Percentiles rank a stretch among this genome's conserved stretches.
Evolutionary conservation across 208 protist genomes (phyloP).

Genomic region (Acanthamoeba lenticulata): DNA sequence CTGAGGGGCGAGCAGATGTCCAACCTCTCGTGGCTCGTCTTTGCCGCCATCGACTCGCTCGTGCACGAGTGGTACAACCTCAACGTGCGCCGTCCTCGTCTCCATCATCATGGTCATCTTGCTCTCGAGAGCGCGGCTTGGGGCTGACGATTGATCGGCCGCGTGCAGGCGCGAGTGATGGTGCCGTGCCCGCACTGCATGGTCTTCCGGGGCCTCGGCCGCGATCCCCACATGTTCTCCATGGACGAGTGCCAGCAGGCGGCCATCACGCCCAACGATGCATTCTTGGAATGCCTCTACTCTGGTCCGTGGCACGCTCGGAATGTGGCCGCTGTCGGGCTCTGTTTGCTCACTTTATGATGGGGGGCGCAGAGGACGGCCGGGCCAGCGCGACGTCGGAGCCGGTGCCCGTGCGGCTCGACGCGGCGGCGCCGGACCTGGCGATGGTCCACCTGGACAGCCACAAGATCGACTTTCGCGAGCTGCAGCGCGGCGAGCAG

Average conservation of each 20-base stretch:
- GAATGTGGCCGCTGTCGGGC: too few relatives aligned
- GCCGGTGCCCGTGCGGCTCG: not conserved
- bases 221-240: not conserved
- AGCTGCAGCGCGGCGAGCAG: not conserved
- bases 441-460: slow-evolving; percentile 46
- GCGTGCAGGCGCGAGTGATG: not conserved
- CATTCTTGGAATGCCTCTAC: not conserved
- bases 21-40: slow-evolving; percentile 11
- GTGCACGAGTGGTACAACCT: slow-evolving; percentile 45
- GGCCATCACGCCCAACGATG: not conserved
- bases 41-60: slow-evolving; percentile 37
- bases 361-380: not conserved
- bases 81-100: not conserved
- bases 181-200: slow-evolving; percentile 50
- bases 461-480: slow-evolving; percentile 1
- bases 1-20: slow-evolving; percentile 35
- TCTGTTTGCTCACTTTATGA: not conserved
- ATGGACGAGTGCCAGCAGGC: slow-evolving; percentile 4
- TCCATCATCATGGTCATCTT: not conserved
- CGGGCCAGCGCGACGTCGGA: too few relatives aligned
- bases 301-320: not conserved
- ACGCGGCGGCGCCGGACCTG: slow-evolving; percentile 15
- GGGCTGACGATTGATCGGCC: not conserved
- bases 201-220: not conserved
- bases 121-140: not conserved